Base-by-base conservation (phyloP, 176 grass and related monocot genomes). In the Guadua angustifolia region DNA sequence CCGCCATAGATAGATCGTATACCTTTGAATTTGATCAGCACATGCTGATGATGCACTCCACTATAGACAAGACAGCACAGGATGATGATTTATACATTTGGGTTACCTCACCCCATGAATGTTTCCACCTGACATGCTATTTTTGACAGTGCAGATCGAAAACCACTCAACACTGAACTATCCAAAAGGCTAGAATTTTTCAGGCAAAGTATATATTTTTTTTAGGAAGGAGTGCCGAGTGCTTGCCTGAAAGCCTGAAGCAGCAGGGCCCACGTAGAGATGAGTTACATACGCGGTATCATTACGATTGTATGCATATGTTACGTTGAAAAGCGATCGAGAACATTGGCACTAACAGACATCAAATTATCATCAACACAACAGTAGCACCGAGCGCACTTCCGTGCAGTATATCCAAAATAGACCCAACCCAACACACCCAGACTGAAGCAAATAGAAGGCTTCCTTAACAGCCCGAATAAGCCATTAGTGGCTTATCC, bases 391-490 rank as follows among this genome's bases (percentile, higher is more conserved):
- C 29, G 4, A 52, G 32, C 26, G 3, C 15, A 50, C 18, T 47
- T 46, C 25, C 47, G 19, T 36, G 38, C 38, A 46, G 1, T 15
- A 60, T 11, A 58, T 13, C 53, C 16, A 32, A 66, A 33, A 79
- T 47, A 29, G 16, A 50, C 59, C 42, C 16, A 17, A 47, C 4
- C 14, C 10, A 8, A 22, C 1, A 58, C 7, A 0, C 47, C 13
- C 5, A 49, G 17, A 82, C 44, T 73, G 29, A 71, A 73, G 44
- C 24, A 73, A 73, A 47, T 82, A 36, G 40, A 62, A 40, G 29
- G 56, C 26, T 63, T 15, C 29, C 15, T 63, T 1, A 5, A 58
- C 45, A 46, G 21, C 55, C 0, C 8, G 38, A 33, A 32, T 44
- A 17, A 26, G 33, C 47, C 2, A 75, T 35, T 9, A 19, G 4